Percentiles rank a stretch among this genome's conserved stretches.
Conservation (phyloP, 1,139 yeast genomes). For the Sugiyamaella paludigena region DNA sequence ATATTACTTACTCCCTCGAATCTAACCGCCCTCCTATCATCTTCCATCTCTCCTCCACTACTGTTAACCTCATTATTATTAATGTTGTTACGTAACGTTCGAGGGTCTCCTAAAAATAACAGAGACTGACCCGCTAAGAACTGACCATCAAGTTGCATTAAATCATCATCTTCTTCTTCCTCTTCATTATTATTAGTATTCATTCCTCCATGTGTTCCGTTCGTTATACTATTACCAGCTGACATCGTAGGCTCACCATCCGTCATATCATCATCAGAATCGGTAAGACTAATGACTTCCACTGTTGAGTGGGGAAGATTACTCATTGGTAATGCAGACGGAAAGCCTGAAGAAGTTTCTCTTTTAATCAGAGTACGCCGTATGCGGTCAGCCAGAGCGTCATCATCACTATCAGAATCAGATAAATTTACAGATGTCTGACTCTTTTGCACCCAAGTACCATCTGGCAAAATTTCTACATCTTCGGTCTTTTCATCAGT, state of each 20-base stretch:
- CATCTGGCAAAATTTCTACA: slow-evolving; percentile 39
- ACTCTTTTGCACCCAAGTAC: slow-evolving; percentile 35
- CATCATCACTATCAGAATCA: slow-evolving; percentile 17
- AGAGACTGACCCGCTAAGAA: too few species aligned
- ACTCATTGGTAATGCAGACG: background rate
- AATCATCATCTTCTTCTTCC: too few species aligned
- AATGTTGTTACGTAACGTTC: too few species aligned
- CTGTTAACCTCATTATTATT: too few species aligned
- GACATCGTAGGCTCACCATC: background rate
- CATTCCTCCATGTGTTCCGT: too few species aligned
- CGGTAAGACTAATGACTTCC: slow-evolving; percentile 29
- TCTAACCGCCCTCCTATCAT: too few species aligned
- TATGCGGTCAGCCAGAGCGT: slow-evolving; percentile 11
- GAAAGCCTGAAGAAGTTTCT: background rate
- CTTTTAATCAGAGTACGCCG: slow-evolving; percentile 4
- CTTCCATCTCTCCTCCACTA: too few species aligned
- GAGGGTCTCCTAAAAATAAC: too few species aligned
- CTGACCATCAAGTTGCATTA: too few species aligned
- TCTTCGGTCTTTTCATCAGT: slow-evolving; percentile 34
- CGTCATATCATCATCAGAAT: slow-evolving; percentile 26
- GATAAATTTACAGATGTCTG: slow-evolving; percentile 20
- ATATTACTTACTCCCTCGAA: too few species aligned
- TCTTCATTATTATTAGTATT: too few species aligned
- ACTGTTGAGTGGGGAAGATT: slow-evolving; percentile 1
- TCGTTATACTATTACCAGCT: too few species aligned